Evolutionary conservation across 805 yeast genomes (phyloP).

Genomic region (Lachancea thermotolerans): DNA sequence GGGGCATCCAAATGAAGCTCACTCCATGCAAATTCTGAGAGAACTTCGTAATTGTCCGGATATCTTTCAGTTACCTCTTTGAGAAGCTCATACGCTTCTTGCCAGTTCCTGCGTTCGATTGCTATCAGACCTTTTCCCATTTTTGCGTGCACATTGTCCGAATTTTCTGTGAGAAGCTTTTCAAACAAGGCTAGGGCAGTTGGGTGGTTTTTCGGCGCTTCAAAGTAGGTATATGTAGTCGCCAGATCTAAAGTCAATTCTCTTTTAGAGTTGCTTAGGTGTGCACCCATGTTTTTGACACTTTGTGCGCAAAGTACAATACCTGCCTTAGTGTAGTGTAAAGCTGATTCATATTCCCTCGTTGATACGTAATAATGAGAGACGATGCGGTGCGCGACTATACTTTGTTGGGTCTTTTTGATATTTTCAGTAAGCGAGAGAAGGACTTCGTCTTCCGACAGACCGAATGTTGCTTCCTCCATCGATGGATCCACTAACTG

Average conservation of each 20-base stretch:
- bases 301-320: slow-evolving; percentile 46
- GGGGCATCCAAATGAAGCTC: slow-evolving; percentile 49
- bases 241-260: slow-evolving; percentile 65
- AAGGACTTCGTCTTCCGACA: slow-evolving; percentile 46
- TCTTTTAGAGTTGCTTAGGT: slow-evolving; percentile 45
- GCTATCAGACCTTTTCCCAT: slow-evolving; percentile 79
- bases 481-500: slow-evolving; percentile 18
- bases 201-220: slow-evolving; percentile 82
- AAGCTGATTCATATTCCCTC: slow-evolving; percentile 58
- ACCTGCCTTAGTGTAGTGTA: slow-evolving; percentile 54
- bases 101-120: slow-evolving; percentile 54
- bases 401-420: slow-evolving; percentile 37
- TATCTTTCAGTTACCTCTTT: slow-evolving; percentile 40
- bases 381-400: slow-evolving; percentile 60
- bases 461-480: slow-evolving; percentile 19
- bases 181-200: slow-evolving; percentile 71
- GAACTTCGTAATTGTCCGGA: slow-evolving; percentile 54
- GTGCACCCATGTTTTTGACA: slow-evolving; percentile 40
- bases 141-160: slow-evolving; percentile 50
- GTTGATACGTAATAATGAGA: slow-evolving; percentile 52
- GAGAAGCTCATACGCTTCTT: slow-evolving; percentile 49
- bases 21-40: slow-evolving; percentile 76
- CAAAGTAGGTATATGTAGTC: slow-evolving; percentile 70
- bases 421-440: slow-evolving; percentile 47
- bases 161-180: slow-evolving; percentile 42